Base-by-base conservation (phyloP, 768 basidiomycete species). In the Pisolithus microcarpus region DNA sequence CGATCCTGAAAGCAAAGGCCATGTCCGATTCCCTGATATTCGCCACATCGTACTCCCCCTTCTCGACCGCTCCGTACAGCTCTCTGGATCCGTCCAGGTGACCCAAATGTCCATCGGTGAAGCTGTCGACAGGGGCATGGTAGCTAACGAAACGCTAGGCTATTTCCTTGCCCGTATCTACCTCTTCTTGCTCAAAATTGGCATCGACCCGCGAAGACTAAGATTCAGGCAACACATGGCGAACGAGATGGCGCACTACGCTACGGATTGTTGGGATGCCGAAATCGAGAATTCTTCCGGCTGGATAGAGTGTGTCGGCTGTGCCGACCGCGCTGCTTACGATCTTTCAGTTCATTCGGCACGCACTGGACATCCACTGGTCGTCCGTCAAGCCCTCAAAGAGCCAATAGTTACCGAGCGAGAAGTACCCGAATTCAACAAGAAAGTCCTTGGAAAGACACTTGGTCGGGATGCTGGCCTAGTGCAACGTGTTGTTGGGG, bases 221-320 rank as follows among this genome's bases (percentile, higher is more conserved):
- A 81, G 96, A 48, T 98, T 97, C 80, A 78, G 96, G 31, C 96
- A 99, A 64, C 96, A 99, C 67, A 98, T 98, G 96, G 79, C 72
- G 36, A 99, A 98, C 71, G 96, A 98, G 75, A 98, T 98, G 95
- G 96, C 96, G 1, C 96, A 98, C 68, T 99, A 99, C 66, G 95
- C 96, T 49, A 81, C 92, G 37, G 95, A 98, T 71, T 99, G 96
- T 70, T 99, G 96, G 96, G 96, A 99, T 65, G 96, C 94, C 39
- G 96, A 99, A 73, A 97, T 98, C 57, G 79, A 92, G 55, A 92
- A 90, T 49, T 87, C 90, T 45, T 55, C 54, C 16, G 66, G 86
- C 42, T 99, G 96, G 96, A 95, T 91, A 48, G 96, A 99, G 72
- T 99, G 96, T 67, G 94, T 98, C 50, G 96, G 96, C 8, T 99